Conservation (phyloP, 2,329 filamentous ascomycete genomes). For the Neospermospora avenae region DNA sequence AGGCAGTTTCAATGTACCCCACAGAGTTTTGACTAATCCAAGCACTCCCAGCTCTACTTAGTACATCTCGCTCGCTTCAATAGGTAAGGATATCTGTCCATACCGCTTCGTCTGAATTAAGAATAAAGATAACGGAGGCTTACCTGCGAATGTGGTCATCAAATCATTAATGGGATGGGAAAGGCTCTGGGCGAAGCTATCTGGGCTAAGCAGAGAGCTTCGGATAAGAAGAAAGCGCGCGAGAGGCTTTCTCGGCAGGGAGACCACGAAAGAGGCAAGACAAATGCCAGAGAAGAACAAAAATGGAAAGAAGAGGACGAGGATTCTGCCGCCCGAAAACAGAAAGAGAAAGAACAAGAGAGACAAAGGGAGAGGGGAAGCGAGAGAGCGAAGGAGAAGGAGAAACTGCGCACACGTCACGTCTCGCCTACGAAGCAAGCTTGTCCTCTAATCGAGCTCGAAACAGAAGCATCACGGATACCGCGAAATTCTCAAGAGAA, state of each 20-base stretch:
- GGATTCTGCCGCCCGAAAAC: not conserved
- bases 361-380: not conserved
- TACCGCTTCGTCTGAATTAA: not conserved
- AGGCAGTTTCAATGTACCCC: not conserved
- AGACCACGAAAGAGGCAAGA: not conserved
- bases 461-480: not conserved
- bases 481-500: not conserved
- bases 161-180: not conserved
- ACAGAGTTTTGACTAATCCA: too few relatives aligned
- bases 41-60: too few relatives aligned
- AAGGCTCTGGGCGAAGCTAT: not conserved
- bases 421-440: not conserved
- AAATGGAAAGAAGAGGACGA: not conserved
- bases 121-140: not conserved
- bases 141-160: not conserved
- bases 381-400: not conserved
- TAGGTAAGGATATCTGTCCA: not conserved
- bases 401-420: not conserved
- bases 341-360: not conserved
- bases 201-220: not conserved
- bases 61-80: not conserved
- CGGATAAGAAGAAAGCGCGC: not conserved
- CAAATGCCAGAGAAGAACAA: not conserved
- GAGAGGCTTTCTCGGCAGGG: not conserved
- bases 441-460: not conserved